Conservation (phyloP, 176 grass and related monocot species). For the Guadua angustifolia region DNA sequence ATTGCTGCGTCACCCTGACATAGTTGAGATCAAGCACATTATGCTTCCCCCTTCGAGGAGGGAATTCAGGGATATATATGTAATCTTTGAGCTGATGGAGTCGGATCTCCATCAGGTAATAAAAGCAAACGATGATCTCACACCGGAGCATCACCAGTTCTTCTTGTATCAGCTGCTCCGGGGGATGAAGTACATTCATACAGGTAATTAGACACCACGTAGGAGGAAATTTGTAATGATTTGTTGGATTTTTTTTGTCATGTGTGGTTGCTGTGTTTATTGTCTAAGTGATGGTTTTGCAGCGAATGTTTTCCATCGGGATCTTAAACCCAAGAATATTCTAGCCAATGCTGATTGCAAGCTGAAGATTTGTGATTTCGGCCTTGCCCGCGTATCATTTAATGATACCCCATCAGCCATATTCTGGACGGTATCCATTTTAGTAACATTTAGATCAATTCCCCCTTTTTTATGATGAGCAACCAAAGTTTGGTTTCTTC, state of each 20-base stretch:
- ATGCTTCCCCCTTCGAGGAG: conserved; percentile 86
- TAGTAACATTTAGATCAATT: background rate
- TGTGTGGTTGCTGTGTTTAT: conserved; percentile 9
- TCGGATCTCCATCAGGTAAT: conserved; percentile 87
- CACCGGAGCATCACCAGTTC: conserved; percentile 87
- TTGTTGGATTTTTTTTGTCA: background rate
- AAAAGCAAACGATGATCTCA: conserved; percentile 87
- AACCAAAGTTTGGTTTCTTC: conserved; percentile 22
- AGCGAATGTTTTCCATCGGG: conserved; percentile 91
- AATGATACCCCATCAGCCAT: conserved; percentile 89
- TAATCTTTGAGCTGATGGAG: conserved; percentile 93
- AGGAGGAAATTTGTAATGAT: background rate
- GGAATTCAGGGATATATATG: conserved; percentile 89
- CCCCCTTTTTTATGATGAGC: conserved; percentile 18
- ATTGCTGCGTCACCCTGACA: conserved; percentile 70
- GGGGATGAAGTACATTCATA: conserved; percentile 90
- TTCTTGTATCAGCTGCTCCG: conserved; percentile 91
- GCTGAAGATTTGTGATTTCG: conserved; percentile 90
- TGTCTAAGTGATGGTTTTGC: conserved; percentile 35
- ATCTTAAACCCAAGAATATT: conserved; percentile 98
- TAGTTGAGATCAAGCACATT: conserved; percentile 92
- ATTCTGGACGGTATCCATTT: conserved; percentile 86
- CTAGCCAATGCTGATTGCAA: conserved; percentile 92
- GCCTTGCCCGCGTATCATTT: conserved; percentile 89
- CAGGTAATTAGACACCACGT: conserved; percentile 55